These are phyloP conservation scores for Apophysomyces sp. DNA, from an alignment of 371 early-diverging fungal genomes.

Conservation along the genomic window DNA sequence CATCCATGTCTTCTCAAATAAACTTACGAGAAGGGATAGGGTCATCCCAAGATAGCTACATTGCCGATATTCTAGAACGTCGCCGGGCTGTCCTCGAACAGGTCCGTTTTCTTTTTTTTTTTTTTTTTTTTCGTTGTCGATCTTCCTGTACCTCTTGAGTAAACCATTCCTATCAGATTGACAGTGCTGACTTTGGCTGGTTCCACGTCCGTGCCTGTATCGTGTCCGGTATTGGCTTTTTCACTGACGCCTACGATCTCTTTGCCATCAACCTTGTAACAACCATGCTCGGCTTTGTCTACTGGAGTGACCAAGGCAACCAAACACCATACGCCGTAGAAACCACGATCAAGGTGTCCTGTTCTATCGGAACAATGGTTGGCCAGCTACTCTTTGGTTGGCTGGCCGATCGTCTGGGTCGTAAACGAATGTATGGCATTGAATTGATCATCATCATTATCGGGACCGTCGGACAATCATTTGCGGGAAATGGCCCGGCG, in stretches of 20 bases:
- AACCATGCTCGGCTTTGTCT: constrained; percentile 73
- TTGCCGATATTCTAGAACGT: constrained; percentile 30
- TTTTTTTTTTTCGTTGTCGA: too few relatives aligned
- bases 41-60: constrained; percentile 7
- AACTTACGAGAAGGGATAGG: not conserved
- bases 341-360: constrained; percentile 70
- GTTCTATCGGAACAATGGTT: constrained; percentile 73
- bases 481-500: constrained; percentile 61
- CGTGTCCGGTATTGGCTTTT: constrained; percentile 88
- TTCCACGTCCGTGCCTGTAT: constrained; percentile 86
- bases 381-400: constrained; percentile 82
- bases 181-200: constrained; percentile 64
- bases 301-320: constrained; percentile 45
- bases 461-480: constrained; percentile 73
- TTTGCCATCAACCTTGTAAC: constrained; percentile 84
- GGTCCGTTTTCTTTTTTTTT: constrained; percentile 14
- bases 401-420: constrained; percentile 77
- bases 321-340: constrained; percentile 59
- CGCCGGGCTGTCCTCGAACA: constrained; percentile 39
- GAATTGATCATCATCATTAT: constrained; percentile 79
- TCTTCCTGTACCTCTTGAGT: not conserved
- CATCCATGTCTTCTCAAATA: not conserved
- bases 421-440: constrained; percentile 83
- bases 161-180: constrained; percentile 32
- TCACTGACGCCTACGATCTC: constrained; percentile 88